Evolutionary conservation across 495 filamentous ascomycete species (phyloP).

Genomic region (Parathielavia appendiculata): DNA sequence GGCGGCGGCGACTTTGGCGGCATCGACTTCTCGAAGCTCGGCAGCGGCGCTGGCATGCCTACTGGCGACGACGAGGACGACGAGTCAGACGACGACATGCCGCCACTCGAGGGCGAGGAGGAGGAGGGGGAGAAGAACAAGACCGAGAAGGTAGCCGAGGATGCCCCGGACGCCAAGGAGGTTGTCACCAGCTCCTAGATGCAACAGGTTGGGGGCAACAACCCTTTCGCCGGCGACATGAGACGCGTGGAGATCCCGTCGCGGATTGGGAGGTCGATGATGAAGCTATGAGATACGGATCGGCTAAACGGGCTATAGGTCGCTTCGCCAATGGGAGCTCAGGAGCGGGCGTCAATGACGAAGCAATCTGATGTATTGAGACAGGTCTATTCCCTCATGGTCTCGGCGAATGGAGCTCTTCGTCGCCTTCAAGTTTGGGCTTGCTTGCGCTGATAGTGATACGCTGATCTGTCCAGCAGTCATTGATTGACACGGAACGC

Average conservation of each 20-base stretch:
- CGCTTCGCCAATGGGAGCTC: neutral
- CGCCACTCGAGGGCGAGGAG: constrained; percentile 40
- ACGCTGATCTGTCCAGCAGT: neutral
- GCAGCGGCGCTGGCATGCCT: constrained; percentile 51
- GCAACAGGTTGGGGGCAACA: neutral
- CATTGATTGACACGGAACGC: neutral
- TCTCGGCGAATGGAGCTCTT: constrained; percentile 12
- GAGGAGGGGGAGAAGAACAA: constrained; percentile 48
- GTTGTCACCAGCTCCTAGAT: constrained; percentile 9
- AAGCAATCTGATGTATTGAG: constrained; percentile 16
- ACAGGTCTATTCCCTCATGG: constrained; percentile 4
- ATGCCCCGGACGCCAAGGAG: constrained; percentile 44
- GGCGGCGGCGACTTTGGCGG: constrained; percentile 55
- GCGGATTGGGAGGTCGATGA: neutral
- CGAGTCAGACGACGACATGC: constrained; percentile 46
- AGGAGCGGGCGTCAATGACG: constrained; percentile 6
- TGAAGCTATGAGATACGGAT: constrained; percentile 5
- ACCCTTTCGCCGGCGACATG: neutral
- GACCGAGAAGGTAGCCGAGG: constrained; percentile 32
- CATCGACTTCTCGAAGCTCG: constrained; percentile 92
- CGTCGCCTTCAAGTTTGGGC: neutral
- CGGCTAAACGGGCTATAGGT: constrained; percentile 1
- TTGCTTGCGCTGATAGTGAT: neutral
- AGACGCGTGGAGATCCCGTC: neutral
- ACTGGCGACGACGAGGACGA: constrained; percentile 53